Evolutionary conservation across 352 stramenopile species (phyloP), one percentile per base, ranked within the genome.

Genomic region (Globisporangium nunn): DNA sequence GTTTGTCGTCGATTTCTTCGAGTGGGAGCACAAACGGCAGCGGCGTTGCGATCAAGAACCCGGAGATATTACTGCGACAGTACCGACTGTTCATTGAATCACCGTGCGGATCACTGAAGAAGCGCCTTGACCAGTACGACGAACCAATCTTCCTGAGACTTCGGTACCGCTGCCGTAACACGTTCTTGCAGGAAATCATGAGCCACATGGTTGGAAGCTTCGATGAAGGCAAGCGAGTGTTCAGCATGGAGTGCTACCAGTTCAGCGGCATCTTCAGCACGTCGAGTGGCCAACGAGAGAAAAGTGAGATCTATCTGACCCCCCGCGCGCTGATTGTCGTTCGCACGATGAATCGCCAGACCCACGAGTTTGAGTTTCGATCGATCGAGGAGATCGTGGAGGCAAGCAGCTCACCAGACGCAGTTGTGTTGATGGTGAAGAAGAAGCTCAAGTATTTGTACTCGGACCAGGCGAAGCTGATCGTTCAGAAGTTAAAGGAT

Each of bases 171-270:
- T 88, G 82, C 48, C 78, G 81, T 14, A 93, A 87, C 43, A 66
- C 75, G 29, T 93, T 93, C 45, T 63, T 93, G 50, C 82, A 93
- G 68, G 82, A 93, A 52, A 61, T 93, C 2, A 88, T 93, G 76
- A 91, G 77, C 53, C 80, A 91, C 60, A 73, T 91, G 46, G 62
- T 74, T 23, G 80, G 80, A 10, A 88, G 72, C 53, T 85, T 93
- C 56, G 80, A 93, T 2, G 80, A 91, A 35, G 86, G 90, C 39
- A 86, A 88, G 62, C 75, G 78, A 4, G 68, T 82, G 0, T 93
- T 87, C 44, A 70, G 55, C 29, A 75, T 91, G 29, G 75, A 90
- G 23, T 88, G 76, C 54, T 74, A 68, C 49, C 78, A 90, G 50
- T 93, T 90, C 52, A 88, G 65, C 52, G 82, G 82, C 0, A 91